A percentile compares a stretch with the other conserved stretches of the same genome.
Conservation (phyloP, 805 yeast genomes). For the Lipomyces lipofer region DNA sequence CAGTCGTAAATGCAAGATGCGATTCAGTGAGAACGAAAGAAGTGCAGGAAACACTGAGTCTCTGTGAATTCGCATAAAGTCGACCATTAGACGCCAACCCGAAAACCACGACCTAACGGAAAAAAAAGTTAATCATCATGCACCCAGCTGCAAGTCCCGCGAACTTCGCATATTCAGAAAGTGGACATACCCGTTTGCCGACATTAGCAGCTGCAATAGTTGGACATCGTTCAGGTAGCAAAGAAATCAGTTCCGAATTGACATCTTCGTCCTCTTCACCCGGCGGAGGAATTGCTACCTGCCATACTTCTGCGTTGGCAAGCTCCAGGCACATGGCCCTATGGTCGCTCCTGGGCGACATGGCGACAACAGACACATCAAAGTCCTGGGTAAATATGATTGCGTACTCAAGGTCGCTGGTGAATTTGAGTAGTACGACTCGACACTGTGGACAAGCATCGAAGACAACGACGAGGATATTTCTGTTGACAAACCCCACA, state of each 20-base stretch:
- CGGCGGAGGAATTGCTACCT: neutral
- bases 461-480: slow-evolving; percentile 55
- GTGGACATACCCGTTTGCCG: slow-evolving; percentile 53
- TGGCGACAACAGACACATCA: slow-evolving; percentile 6
- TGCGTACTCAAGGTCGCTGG: slow-evolving; percentile 6
- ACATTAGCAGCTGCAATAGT: slow-evolving; percentile 13
- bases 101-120: slow-evolving; percentile 59
- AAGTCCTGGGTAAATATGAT: slow-evolving; percentile 15
- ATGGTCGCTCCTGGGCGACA: slow-evolving; percentile 20
- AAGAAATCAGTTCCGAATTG: slow-evolving; percentile 1
- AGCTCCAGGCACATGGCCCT: slow-evolving; percentile 15
- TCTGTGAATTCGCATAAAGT: slow-evolving; percentile 60
- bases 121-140: too few species aligned
- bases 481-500: slow-evolving; percentile 56
- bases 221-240: slow-evolving; percentile 25
- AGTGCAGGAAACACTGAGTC: slow-evolving; percentile 73
- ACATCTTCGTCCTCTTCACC: neutral
- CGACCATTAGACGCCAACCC: slow-evolving; percentile 79
- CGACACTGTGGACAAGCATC: slow-evolving; percentile 45
- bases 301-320: slow-evolving; percentile 16
- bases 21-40: slow-evolving; percentile 73
- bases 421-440: slow-evolving; percentile 10
- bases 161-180: too few species aligned
- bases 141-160: too few species aligned
- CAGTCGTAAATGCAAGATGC: slow-evolving; percentile 80